phyloP scores from a whole-genome alignment of 1,139 yeast species.

The Nakaseomyces glabratus region DNA sequence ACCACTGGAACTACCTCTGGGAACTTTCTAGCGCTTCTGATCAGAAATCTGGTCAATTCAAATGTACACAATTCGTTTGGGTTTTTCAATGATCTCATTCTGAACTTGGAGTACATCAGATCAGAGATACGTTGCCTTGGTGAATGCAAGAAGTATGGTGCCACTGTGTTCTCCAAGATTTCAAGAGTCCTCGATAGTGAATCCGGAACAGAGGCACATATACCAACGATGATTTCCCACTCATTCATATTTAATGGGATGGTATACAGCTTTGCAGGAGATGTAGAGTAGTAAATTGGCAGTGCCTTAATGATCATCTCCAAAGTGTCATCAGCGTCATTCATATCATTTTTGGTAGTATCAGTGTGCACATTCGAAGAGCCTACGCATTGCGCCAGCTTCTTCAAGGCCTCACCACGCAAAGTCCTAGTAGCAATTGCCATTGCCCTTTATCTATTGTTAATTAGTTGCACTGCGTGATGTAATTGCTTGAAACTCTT shows the following conservation, averaged over 20 bases:
- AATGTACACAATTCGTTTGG: conserved; percentile 35
- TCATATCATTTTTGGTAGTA: conserved; percentile 7
- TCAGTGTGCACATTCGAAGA: conserved; percentile 16
- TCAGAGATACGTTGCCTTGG: conserved; percentile 47
- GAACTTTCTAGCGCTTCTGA: conserved; percentile 29
- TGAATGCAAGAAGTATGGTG: conserved; percentile 50
- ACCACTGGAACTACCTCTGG: conserved; percentile 25
- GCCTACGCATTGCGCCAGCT: conserved; percentile 35
- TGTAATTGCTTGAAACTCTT: too few species aligned
- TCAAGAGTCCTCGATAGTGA: conserved; percentile 42
- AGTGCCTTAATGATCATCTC: conserved; percentile 21
- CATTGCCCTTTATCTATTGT: too few species aligned
- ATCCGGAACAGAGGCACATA: conserved; percentile 42
- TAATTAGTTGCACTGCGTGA: too few species aligned
- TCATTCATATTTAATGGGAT: conserved; percentile 48
- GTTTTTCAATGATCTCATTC: conserved; percentile 40
- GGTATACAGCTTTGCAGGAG: conserved; percentile 24
- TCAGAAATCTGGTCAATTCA: conserved; percentile 30
- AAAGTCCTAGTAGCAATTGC: too few species aligned
- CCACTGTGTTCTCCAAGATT: conserved; percentile 43
- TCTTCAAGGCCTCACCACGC: conserved; percentile 53
- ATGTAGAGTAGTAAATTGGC: conserved; percentile 24
- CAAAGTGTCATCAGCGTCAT: conserved; percentile 11
- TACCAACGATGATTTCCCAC: conserved; percentile 61
- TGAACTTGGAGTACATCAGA: conserved; percentile 36